Base-by-base conservation (phyloP, 208 protist genomes). In the Trypanosoma mega region DNA sequence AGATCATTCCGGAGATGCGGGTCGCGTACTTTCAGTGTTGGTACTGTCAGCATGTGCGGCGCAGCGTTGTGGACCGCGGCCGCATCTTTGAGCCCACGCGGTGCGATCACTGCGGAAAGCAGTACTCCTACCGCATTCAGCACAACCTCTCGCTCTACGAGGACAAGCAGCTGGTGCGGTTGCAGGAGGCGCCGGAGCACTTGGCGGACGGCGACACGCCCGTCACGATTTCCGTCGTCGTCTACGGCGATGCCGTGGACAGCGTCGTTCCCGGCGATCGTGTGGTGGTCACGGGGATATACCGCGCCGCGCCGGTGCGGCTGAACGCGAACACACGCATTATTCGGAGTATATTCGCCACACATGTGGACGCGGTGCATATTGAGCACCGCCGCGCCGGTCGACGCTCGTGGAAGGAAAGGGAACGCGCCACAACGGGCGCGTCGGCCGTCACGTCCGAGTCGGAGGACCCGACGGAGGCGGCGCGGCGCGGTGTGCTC, bases 171-270 rank as follows among this genome's bases (percentile, higher is more conserved):
- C 64, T 98, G 8, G 78, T 99, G 8, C 97, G 98, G 62, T 50
- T 99, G 24, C 98, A 99, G 78, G 98, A 99, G 72, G 92, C 94
- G 3, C 98, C 98, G 0, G 98, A 98, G 78, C 56, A 87, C 52
- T 97, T 99, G n/a, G 90, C 97, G 16, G 97, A 99, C 45, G 99
- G 99, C 36, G 98, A 99, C 63, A 99, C 98, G 21, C 99, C 99
- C 12, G 87, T 98, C 47, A 98, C 98, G 0, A 97, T 99, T 5
- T 94, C 82, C 9, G 52, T 99, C 2, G 92, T 97, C 8, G 85
- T 94, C 5, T 99, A 97, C 72, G 93, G 98, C 31, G 74, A 78
- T 26, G 72, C 99, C 37, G 97, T 99, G n/a, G 98, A 99, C 60
- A 61, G 77, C 9, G 82, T 94, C 5, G 93, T 96, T 48, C 98